Evolutionary conservation across 306 rosid genomes (phyloP), one percentile per base, ranked within the genome.

Genomic region (Elaeagnus macrophylla): DNA sequence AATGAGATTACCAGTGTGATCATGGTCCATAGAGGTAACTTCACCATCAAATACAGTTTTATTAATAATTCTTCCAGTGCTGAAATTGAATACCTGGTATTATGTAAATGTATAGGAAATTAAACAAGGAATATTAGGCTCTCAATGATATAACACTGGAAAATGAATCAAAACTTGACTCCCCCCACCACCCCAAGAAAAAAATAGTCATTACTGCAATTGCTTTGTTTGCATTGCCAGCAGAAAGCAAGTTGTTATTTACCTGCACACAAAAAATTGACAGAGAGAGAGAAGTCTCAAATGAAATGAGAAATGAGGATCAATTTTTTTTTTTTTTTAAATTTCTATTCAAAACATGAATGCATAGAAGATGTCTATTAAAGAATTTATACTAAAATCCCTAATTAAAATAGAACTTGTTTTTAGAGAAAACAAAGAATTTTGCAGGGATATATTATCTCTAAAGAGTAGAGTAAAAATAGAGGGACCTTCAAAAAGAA

Each of bases 171-270:
- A 32, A 35, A 12, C 13, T 14, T 8, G 2, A 12, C 12, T 39
- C 38, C 8, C 5, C 7, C n/a, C 32, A 25, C 32, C 2, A 25
- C 32, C 32, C 37, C n/a, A n/a, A n/a, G n/a, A n/a, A 49, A 61
- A 45, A 36, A 19, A 54, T 39, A 44, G 69, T 38, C 53, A 39
- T 77, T 86, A 91, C 97, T 72, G 79, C 80, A 59, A 91, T 72
- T 84, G 83, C 96, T 78, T 67, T 91, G 72, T 86, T 81, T 72
- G 81, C 88, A 54, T 86, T 91, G 71, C 97, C 97, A 68, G 75
- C 95, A 43, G 97, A 86, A 70, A 91, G 86, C 65, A 91, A 84
- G 82, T 91, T 91, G 76, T 91, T 91, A 80, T 91, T 91, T 80
- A 83, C 97, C 97, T 86, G 87, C 86, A 76, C 57, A 72, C 69